These are phyloP conservation scores for Penicillium manginii DNA, from an alignment of 495 filamentous ascomycete species.

Conservation along the genomic window DNA sequence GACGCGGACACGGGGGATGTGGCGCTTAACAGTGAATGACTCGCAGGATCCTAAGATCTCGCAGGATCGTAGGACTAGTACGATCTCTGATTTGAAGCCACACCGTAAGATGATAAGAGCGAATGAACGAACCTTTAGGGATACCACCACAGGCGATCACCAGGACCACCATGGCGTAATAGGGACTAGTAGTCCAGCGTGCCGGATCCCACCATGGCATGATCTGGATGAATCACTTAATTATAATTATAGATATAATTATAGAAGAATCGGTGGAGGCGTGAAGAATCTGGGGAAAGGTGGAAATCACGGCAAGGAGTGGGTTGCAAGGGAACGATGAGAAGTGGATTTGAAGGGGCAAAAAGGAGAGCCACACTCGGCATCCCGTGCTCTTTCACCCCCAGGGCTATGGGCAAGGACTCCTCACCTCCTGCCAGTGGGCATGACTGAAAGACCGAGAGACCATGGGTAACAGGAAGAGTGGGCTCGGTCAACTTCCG, in stretches of 20 bases:
- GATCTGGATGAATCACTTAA: conserved; percentile 9
- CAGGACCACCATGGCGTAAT: conserved; percentile 43
- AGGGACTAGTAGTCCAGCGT: conserved; percentile 46
- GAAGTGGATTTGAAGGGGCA: conserved; percentile 6
- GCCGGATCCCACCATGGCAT: conserved; percentile 39
- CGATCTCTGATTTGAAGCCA: neutral
- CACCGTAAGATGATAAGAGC: neutral
- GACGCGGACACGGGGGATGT: neutral
- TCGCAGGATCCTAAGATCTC: neutral
- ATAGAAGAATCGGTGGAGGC: neutral
- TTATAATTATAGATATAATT: too few relatives aligned
- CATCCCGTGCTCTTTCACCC: conserved; percentile 19
- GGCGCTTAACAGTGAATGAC: neutral
- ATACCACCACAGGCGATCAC: conserved; percentile 49
- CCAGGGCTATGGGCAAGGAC: too few relatives aligned
- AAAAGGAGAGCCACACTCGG: conserved; percentile 5
- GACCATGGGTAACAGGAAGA: too few relatives aligned
- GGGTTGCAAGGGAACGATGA: conserved; percentile 5
- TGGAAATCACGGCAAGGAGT: conserved; percentile 9
- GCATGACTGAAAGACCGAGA: too few relatives aligned
- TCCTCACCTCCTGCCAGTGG: too few relatives aligned
- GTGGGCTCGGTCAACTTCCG: conserved; percentile 23
- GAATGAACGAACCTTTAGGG: conserved; percentile 42
- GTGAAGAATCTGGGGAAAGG: conserved; percentile 17
- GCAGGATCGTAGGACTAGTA: too few relatives aligned